Evolutionary conservation across 306 rosid genomes (phyloP), one percentile per base, ranked within the genome.

Genomic region (Vachellia collinsii): DNA sequence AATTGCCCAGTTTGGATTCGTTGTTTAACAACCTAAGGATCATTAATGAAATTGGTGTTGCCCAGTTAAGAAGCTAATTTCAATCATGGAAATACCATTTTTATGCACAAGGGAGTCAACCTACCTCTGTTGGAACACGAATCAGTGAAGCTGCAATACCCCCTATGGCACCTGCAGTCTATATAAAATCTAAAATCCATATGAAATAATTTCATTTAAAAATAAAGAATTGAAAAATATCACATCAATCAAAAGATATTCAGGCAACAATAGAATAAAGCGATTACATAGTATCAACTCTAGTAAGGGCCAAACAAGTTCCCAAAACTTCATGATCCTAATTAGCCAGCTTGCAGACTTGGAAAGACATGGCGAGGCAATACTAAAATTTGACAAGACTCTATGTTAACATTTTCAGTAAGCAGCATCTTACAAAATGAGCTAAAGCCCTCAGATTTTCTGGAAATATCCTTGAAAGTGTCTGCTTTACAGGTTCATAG

Each of bases 71-170:
- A 77, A 84, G 34, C 68, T 48, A 22, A 20, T 58, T 37, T 64
- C 62, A 56, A 61, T 76, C 62, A 50, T 69, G 22, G 54, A 63
- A 63, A 65, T 81, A 63, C 77, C 74, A 63, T 2, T 81, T 36
- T 82, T 53, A 66, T 56, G 81, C 66, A 69, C 37, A 81, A 37
- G 81, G 64, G 56, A 64, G 76, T 42, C 44, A 63, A 66, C 50
- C 46, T 85, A 94, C 99, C 99, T 94, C 99, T 29, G 99, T 94
- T 69, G 99, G 99, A 86, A 94, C 99, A 47, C 99, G 97, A 84
- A 94, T 83, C 63, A 94, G 89, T 43, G 99, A 94, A 86, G 99
- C 99, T 63, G 97, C 97, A 75, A 91, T 36, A 38, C 99, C 99
- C 47, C 99, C 99, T 64, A 90, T 56, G 48, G 99, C 99, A 70